A percentile compares a stretch with the other conserved stretches of the same genome.
Evolutionary conservation across 1,139 yeast species (phyloP).

Genomic region (Scheffersomyces cryptocercus): DNA sequence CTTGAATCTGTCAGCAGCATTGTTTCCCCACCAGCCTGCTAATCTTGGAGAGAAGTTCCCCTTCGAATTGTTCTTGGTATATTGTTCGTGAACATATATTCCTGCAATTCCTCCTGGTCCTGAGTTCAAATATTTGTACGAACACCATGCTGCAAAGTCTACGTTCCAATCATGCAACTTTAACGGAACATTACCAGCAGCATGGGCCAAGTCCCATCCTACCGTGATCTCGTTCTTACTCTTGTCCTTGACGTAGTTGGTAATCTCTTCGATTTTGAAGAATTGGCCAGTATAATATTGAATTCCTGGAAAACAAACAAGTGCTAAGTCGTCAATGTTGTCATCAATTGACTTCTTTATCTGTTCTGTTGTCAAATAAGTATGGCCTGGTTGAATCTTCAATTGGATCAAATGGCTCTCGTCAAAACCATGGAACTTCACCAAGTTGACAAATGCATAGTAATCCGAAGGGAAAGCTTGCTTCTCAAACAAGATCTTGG

Average conservation of each 20-base stretch:
- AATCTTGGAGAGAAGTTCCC: slow-evolving; percentile 57
- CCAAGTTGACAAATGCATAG: slow-evolving; percentile 81
- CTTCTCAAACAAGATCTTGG: slow-evolving; percentile 79
- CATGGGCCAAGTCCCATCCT: slow-evolving; percentile 98
- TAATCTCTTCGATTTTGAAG: slow-evolving; percentile 71
- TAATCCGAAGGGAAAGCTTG: slow-evolving; percentile 92
- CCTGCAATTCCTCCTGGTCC: slow-evolving; percentile 96
- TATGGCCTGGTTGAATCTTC: slow-evolving; percentile 54
- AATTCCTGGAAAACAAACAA: slow-evolving; percentile 82
- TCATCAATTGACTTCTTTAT: slow-evolving; percentile 58
- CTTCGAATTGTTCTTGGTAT: slow-evolving; percentile 35
- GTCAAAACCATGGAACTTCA: slow-evolving; percentile 58
- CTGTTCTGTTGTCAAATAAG: slow-evolving; percentile 60
- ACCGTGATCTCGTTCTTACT: slow-evolving; percentile 51
- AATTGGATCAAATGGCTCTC: slow-evolving; percentile 66
- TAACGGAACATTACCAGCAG: slow-evolving; percentile 82
- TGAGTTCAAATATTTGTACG: slow-evolving; percentile 84
- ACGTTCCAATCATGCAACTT: slow-evolving; percentile 83
- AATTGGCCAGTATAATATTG: slow-evolving; percentile 92
- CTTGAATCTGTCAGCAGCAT: slow-evolving; percentile 64
- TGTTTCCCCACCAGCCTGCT: slow-evolving; percentile 99
- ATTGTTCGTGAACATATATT: slow-evolving; percentile 64
- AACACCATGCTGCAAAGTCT: slow-evolving; percentile 94
- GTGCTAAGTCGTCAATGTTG: slow-evolving; percentile 63
- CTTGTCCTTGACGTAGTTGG: slow-evolving; percentile 53